Percentiles rank a stretch among this genome's conserved stretches.
These are phyloP conservation scores for Dalbergia cochinchinensis DNA, from an alignment of 306 rosid genomes.

Conservation along the genomic window DNA sequence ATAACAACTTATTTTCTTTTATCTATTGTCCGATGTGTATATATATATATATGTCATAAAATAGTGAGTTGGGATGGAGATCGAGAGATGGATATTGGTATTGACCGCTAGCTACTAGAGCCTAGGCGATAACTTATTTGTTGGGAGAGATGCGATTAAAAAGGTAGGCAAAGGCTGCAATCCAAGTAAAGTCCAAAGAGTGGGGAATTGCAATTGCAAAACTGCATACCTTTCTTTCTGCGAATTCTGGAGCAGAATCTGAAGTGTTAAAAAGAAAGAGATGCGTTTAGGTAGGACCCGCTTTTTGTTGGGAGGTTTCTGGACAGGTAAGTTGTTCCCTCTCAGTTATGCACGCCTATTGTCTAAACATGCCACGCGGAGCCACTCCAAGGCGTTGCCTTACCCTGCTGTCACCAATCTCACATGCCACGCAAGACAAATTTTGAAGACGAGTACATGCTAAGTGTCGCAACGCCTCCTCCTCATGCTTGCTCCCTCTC, in stretches of 20 bases:
- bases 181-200: slow-evolving; percentile 45
- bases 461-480: slow-evolving; percentile 46
- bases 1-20: too few relatives aligned
- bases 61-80: background rate
- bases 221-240: slow-evolving; percentile 2
- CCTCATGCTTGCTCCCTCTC: background rate
- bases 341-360: slow-evolving; percentile 48
- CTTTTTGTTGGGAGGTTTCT: slow-evolving; percentile 49
- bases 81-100: background rate
- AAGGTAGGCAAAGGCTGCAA: slow-evolving; percentile 47
- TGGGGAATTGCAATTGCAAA: background rate
- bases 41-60: background rate
- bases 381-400: background rate
- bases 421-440: slow-evolving; percentile 54
- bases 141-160: slow-evolving; percentile 32
- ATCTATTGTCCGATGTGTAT: background rate
- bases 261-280: slow-evolving; percentile 3
- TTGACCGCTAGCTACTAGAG: background rate
- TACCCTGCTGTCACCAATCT: slow-evolving; percentile 40
- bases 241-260: slow-evolving; percentile 37
- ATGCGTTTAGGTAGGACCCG: slow-evolving; percentile 33
- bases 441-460: slow-evolving; percentile 40
- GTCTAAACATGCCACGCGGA: slow-evolving; percentile 46
- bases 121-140: slow-evolving; percentile 29
- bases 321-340: slow-evolving; percentile 56